phyloP scores from a whole-genome alignment of 2,329 filamentous ascomycete species.

The Arthrobotrys megalospora region DNA sequence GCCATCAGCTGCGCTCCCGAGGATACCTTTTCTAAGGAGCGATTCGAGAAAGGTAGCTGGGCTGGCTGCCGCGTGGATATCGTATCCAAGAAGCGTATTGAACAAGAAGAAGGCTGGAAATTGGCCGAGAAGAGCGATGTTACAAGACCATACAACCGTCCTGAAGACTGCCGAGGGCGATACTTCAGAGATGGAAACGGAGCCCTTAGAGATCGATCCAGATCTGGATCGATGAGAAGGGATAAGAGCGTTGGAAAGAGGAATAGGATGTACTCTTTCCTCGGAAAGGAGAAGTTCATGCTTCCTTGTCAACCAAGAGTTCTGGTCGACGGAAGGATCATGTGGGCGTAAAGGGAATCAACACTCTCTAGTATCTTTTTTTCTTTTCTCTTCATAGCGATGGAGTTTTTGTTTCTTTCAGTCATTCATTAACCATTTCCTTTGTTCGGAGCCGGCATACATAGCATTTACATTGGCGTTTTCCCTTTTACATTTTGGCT shows the following conservation, averaged over 20 bases:
- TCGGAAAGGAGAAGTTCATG: slow-evolving; percentile 58
- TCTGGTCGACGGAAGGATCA: slow-evolving; percentile 47
- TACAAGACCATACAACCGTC: slow-evolving; percentile 29
- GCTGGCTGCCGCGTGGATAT: slow-evolving; percentile 51
- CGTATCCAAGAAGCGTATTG: slow-evolving; percentile 43
- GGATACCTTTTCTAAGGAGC: slow-evolving; percentile 22
- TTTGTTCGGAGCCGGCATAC: slow-evolving; percentile 11
- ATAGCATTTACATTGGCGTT: slow-evolving; percentile 24
- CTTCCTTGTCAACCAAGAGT: slow-evolving; percentile 41
- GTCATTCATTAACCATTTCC: neutral
- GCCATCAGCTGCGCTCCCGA: slow-evolving; percentile 55
- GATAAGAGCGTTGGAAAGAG: slow-evolving; percentile 47
- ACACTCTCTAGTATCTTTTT: slow-evolving; percentile 5
- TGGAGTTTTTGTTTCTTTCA: slow-evolving; percentile 10
- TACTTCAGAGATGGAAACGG: slow-evolving; percentile 33
- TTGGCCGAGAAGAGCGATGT: slow-evolving; percentile 28
- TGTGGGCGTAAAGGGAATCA: slow-evolving; percentile 35
- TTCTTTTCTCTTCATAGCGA: slow-evolving; percentile 2
- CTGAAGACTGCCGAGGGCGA: slow-evolving; percentile 42
- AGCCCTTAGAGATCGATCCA: slow-evolving; percentile 29
- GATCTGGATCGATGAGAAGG: slow-evolving; percentile 23
- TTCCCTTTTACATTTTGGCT: slow-evolving; percentile 5
- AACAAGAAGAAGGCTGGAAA: slow-evolving; percentile 40
- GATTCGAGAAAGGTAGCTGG: slow-evolving; percentile 54
- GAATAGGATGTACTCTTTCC: slow-evolving; percentile 60